Evolutionary conservation across 345 rosid genomes (phyloP).

Genomic region (Hirschfeldia incana): DNA sequence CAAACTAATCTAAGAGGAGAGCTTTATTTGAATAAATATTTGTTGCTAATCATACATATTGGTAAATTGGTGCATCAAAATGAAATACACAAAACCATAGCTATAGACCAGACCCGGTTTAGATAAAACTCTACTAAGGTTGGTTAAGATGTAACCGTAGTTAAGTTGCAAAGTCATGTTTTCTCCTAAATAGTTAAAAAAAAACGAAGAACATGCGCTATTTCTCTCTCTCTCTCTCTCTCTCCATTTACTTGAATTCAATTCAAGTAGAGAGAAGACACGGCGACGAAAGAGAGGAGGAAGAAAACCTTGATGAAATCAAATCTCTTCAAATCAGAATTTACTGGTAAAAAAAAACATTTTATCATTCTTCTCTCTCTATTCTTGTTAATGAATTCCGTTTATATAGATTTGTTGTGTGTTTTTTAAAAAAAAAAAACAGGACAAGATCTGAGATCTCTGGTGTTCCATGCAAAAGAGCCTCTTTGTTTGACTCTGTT

Average conservation of each 20-base stretch:
- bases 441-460: slow-evolving; percentile 42
- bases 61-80: too few species aligned
- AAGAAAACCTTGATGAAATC: neutral
- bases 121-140: neutral
- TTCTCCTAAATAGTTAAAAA: neutral
- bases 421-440: neutral
- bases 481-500: neutral
- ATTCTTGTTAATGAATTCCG: neutral
- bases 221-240: slow-evolving; percentile 36
- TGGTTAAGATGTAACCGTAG: slow-evolving; percentile 30
- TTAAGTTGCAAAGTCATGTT: slow-evolving; percentile 6
- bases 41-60: too few species aligned
- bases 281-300: slow-evolving; percentile 23
- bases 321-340: neutral
- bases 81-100: neutral
- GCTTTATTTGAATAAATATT: neutral
- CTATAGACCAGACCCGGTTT: neutral
- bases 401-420: neutral
- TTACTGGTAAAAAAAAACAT: neutral
- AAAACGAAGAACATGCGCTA: slow-evolving; percentile 33
- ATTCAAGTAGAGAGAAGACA: slow-evolving; percentile 25
- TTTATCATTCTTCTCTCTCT: neutral
- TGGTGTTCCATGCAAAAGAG: slow-evolving; percentile 36
- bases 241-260: neutral
- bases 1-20: neutral